phyloP scores from a whole-genome alignment of 1,284 basidiomycete species.

The Papiliotrema terrestris region DNA sequence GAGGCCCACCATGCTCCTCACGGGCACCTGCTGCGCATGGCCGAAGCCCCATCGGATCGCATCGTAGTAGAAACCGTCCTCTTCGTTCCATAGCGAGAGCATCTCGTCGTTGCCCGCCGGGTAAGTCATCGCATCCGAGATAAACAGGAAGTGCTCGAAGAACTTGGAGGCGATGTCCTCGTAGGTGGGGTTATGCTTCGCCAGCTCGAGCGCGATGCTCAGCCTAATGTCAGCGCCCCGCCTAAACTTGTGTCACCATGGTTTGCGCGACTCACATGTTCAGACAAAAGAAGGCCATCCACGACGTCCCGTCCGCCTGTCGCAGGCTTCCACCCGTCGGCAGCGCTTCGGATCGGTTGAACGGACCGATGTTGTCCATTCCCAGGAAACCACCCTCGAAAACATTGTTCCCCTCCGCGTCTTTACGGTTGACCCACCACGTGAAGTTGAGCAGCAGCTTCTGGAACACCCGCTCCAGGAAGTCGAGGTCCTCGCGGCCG shows the following conservation, averaged over 20 bases:
- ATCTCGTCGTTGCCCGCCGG: conserved; percentile 68
- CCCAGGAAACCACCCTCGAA: conserved; percentile 98
- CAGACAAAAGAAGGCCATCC: conserved; percentile 98
- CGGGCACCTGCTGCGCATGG: conserved; percentile 79
- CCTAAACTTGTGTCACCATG: background rate
- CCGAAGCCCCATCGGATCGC: conserved; percentile 86
- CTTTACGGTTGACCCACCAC: conserved; percentile 99
- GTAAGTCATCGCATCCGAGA: conserved; percentile 96
- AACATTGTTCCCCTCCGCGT: conserved; percentile 88
- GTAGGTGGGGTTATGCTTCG: conserved; percentile 95
- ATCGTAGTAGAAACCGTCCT: conserved; percentile 98
- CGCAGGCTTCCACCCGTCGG: conserved; percentile 84
- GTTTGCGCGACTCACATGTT: conserved; percentile 66
- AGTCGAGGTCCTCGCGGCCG: conserved; percentile 83
- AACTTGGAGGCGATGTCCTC: conserved; percentile 98
- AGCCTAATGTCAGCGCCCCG: conserved; percentile 62
- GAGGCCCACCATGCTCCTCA: conserved; percentile 88
- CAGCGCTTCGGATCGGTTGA: conserved; percentile 94
- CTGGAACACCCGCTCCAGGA: conserved; percentile 97
- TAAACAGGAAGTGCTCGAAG: conserved; percentile 87
- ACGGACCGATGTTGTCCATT: conserved; percentile 94
- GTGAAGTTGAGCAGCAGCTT: conserved; percentile 96
- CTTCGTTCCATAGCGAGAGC: conserved; percentile 86
- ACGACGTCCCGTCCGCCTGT: conserved; percentile 95
- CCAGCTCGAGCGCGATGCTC: conserved; percentile 93